Percentiles rank a stretch among this genome's conserved stretches.
phyloP scores from a whole-genome alignment of 306 rosid species.

The Casuarina glauca region DNA sequence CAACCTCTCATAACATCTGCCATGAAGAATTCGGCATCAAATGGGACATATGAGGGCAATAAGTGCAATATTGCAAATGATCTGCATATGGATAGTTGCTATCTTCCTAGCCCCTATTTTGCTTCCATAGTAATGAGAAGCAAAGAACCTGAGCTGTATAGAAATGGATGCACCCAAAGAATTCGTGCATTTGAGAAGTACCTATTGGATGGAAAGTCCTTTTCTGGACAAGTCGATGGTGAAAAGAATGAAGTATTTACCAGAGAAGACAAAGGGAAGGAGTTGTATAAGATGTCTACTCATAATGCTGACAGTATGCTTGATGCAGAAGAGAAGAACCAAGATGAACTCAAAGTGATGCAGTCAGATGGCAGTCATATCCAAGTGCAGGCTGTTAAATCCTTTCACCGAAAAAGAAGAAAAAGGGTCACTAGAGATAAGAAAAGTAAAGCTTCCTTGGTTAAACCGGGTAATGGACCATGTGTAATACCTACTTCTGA shows the following conservation, averaged over 20 bases:
- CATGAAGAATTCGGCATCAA: conserved; percentile 22
- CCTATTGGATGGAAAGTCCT: conserved; percentile 46
- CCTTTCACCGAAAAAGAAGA: not conserved
- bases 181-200: conserved; percentile 79
- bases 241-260: conserved; percentile 38
- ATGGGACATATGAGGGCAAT: conserved; percentile 39
- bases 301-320: conserved; percentile 31
- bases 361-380: conserved; percentile 28
- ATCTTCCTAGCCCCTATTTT: conserved; percentile 59
- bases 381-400: conserved; percentile 21
- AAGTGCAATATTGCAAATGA: conserved; percentile 35
- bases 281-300: conserved; percentile 27
- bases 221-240: conserved; percentile 50
- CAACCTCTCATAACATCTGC: conserved; percentile 30
- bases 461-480: conserved; percentile 27
- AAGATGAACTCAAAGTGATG: conserved; percentile 35
- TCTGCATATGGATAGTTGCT: conserved; percentile 36
- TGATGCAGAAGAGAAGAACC: conserved; percentile 39
- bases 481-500: conserved; percentile 33
- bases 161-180: conserved; percentile 83
- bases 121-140: conserved; percentile 73
- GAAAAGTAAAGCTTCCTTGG: conserved; percentile 5
- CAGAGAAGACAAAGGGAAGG: conserved; percentile 40
- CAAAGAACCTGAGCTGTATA: conserved; percentile 65
- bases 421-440: not conserved